Conservation (phyloP, 345 rosid genomes). For the Salix suchowensis region DNA sequence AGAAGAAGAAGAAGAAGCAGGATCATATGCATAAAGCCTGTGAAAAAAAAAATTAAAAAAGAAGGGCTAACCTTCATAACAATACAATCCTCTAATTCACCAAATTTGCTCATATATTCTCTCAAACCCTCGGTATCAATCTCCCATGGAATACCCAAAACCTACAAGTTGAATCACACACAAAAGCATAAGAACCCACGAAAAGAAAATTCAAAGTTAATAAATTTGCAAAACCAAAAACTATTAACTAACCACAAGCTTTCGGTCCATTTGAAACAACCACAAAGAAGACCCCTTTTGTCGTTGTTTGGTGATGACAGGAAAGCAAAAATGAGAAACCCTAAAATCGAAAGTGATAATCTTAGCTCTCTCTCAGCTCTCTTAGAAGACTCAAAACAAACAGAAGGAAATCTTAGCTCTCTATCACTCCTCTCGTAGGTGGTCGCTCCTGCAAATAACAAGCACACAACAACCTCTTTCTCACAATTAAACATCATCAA, state of each 20-base stretch:
- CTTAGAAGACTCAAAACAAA: conserved; percentile 3
- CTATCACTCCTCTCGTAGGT: conserved; percentile 50
- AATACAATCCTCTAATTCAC: conserved; percentile 93
- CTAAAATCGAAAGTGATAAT: conserved; percentile 41
- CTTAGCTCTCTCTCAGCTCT: conserved; percentile 18
- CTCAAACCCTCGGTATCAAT: conserved; percentile 85
- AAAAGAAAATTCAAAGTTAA: background rate
- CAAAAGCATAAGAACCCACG: background rate
- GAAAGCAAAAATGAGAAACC: conserved; percentile 25
- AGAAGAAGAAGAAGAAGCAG: background rate
- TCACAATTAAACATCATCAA: conserved; percentile 61
- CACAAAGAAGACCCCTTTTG: background rate
- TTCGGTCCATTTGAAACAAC: conserved; percentile 50
- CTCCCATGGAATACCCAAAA: conserved; percentile 97
- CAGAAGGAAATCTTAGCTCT: conserved; percentile 16
- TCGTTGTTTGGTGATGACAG: background rate
- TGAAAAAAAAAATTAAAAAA: background rate
- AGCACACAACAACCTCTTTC: conserved; percentile 62
- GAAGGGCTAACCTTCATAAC: conserved; percentile 77
- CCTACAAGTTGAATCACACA: conserved; percentile 34
- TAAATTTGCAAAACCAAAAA: background rate
- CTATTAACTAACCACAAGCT: conserved; percentile 67
- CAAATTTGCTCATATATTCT: conserved; percentile 88
- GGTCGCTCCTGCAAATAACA: conserved; percentile 61
- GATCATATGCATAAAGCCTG: background rate